Conservation (phyloP, 2,329 filamentous ascomycete species). For the Simplicillium aogashimaense region DNA sequence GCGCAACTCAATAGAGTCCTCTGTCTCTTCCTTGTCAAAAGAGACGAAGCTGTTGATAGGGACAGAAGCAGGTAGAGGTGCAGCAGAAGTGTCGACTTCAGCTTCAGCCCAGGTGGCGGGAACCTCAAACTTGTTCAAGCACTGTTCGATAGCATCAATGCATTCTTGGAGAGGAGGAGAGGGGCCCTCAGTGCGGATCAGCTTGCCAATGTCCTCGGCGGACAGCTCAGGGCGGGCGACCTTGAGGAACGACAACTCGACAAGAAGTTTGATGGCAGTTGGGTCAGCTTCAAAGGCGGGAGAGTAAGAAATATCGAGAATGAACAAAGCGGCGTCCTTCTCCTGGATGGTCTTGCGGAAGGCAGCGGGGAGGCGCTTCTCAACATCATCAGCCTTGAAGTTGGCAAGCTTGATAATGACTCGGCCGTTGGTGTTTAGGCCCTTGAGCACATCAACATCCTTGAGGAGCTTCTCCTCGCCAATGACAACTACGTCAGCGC, state of each 20-base stretch:
- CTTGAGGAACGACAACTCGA: slow-evolving; percentile 77
- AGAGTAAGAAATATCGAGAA: slow-evolving; percentile 63
- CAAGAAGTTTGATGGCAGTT: slow-evolving; percentile 55
- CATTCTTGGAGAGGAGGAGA: slow-evolving; percentile 39
- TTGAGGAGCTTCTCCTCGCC: slow-evolving; percentile 72
- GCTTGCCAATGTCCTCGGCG: slow-evolving; percentile 52
- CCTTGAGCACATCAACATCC: slow-evolving; percentile 63
- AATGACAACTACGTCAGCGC: slow-evolving; percentile 71
- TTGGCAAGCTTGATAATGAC: slow-evolving; percentile 68
- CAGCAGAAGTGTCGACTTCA: slow-evolving; percentile 39
- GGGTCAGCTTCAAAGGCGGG: slow-evolving; percentile 58
- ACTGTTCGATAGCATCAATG: slow-evolving; percentile 57
- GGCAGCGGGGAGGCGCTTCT: slow-evolving; percentile 68
- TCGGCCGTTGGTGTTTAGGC: slow-evolving; percentile 59
- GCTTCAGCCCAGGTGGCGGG: slow-evolving; percentile 72
- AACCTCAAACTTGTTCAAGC: slow-evolving; percentile 63
- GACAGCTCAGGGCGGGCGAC: slow-evolving; percentile 60
- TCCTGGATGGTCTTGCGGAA: slow-evolving; percentile 63
- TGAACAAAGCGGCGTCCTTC: slow-evolving; percentile 61
- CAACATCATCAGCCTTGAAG: slow-evolving; percentile 78
- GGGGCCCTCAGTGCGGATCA: slow-evolving; percentile 49
- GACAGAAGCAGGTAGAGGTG: slow-evolving; percentile 51
- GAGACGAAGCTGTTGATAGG: slow-evolving; percentile 72
- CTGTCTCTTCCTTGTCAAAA: slow-evolving; percentile 67
- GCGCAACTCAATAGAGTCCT: slow-evolving; percentile 54